Conservation (phyloP, 202 grass and related monocot genomes). For the Elaeis oleifera region DNA sequence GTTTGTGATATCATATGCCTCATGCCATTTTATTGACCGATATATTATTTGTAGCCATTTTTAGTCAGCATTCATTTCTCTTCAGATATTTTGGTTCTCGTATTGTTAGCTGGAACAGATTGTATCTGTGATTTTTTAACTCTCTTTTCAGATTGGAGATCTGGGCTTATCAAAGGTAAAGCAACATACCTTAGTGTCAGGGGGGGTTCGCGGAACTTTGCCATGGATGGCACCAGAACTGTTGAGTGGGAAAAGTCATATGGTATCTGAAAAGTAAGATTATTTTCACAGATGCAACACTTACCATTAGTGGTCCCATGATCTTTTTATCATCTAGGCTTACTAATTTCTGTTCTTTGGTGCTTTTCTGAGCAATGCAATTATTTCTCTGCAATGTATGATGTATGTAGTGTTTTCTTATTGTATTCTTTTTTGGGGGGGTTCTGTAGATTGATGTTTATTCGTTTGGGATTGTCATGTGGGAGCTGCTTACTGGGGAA, state of each 20-base stretch:
- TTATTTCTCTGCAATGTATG: neutral
- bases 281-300: neutral
- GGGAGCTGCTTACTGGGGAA: constrained; percentile 21
- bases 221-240: constrained; percentile 29
- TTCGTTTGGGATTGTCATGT: constrained; percentile 26
- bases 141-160: constrained; percentile 20
- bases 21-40: too few species aligned
- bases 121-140: neutral
- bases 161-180: constrained; percentile 29
- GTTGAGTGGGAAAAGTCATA: constrained; percentile 19
- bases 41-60: too few species aligned
- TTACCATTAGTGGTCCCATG: neutral
- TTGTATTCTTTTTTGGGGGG: neutral
- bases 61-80: neutral
- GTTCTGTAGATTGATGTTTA: constrained; percentile 18
- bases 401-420: neutral
- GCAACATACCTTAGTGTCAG: constrained; percentile 21
- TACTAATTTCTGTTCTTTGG: neutral
- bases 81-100: neutral
- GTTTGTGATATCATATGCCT: too few species aligned
- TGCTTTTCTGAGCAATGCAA: neutral
- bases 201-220: constrained; percentile 22
- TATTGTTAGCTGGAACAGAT: neutral
- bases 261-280: constrained; percentile 19
- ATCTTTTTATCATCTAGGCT: neutral